Percentiles rank a stretch among this genome's conserved stretches.
phyloP scores from a whole-genome alignment of 2,329 filamentous ascomycete species.

The Endoconidiophora laricicola region DNA sequence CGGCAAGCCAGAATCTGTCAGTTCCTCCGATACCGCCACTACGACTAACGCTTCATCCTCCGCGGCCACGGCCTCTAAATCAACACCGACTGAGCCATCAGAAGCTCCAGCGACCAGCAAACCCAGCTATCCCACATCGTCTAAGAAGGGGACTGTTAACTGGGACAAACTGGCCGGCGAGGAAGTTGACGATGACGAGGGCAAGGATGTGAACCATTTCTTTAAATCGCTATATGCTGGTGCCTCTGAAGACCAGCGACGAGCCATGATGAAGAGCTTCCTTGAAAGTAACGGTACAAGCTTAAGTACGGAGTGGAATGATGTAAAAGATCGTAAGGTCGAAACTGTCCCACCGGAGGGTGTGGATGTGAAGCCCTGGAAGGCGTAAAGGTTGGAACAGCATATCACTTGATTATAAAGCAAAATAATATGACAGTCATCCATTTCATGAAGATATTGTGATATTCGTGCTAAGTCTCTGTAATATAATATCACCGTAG shows the following conservation, averaged over 20 bases:
- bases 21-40: conserved; percentile 19
- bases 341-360: conserved; percentile 61
- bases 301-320: conserved; percentile 79
- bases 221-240: conserved; percentile 79
- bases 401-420: neutral
- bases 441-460: neutral
- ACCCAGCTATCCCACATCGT: conserved; percentile 73
- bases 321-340: conserved; percentile 58
- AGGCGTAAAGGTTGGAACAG: neutral
- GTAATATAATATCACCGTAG: neutral
- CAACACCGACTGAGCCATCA: conserved; percentile 6
- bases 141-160: conserved; percentile 66
- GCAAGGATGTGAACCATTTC: conserved; percentile 51
- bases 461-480: neutral
- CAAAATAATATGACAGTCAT: neutral
- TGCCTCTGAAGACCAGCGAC: conserved; percentile 61
- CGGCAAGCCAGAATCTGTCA: neutral
- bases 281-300: conserved; percentile 85
- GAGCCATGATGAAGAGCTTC: conserved; percentile 97
- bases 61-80: conserved; percentile 1
- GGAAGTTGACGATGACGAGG: conserved; percentile 38
- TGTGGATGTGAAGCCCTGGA: conserved; percentile 60
- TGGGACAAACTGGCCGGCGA: conserved; percentile 63
- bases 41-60: neutral
- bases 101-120: conserved; percentile 9